These are phyloP conservation scores for Apiospora koreana DNA, from an alignment of 2,329 filamentous ascomycete genomes.

Conservation along the genomic window DNA sequence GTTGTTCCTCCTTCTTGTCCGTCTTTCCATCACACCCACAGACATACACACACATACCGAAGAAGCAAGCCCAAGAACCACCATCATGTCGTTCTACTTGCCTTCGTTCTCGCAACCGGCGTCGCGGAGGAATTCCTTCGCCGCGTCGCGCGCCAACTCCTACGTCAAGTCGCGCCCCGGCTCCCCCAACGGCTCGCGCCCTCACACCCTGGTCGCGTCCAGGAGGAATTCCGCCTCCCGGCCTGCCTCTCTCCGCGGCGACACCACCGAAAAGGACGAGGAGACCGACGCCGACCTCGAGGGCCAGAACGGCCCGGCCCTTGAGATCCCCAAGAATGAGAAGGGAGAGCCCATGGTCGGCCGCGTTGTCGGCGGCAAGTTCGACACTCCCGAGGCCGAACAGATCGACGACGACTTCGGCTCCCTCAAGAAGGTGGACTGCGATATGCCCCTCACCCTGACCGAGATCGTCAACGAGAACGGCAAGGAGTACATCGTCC, in stretches of 20 bases:
- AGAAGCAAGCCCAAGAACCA: neutral
- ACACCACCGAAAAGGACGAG: neutral
- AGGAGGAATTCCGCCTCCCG: conserved; percentile 3
- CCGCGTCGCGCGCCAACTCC: conserved; percentile 9
- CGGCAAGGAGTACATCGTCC: conserved; percentile 45
- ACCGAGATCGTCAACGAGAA: conserved; percentile 43
- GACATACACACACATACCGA: neutral
- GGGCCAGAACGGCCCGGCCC: neutral
- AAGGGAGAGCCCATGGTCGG: conserved; percentile 26
- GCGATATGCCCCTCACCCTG: conserved; percentile 50
- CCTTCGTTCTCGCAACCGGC: conserved; percentile 8
- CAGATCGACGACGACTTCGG: conserved; percentile 35
- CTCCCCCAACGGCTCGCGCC: conserved; percentile 1
- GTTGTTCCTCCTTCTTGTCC: neutral
- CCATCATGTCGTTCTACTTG: conserved; percentile 6
- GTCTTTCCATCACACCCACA: neutral
- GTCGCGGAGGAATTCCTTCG: conserved; percentile 6
- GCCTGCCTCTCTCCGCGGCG: neutral
- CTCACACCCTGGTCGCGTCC: conserved; percentile 1
- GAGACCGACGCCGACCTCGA: neutral
- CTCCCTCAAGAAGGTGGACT: conserved; percentile 42
- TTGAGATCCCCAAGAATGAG: conserved; percentile 16
- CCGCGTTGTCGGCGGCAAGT: conserved; percentile 40
- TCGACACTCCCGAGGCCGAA: conserved; percentile 32
- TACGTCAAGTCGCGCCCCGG: conserved; percentile 5